Conservation (phyloP, 1,284 basidiomycete species). For the Microbotryomycetes sp. region DNA sequence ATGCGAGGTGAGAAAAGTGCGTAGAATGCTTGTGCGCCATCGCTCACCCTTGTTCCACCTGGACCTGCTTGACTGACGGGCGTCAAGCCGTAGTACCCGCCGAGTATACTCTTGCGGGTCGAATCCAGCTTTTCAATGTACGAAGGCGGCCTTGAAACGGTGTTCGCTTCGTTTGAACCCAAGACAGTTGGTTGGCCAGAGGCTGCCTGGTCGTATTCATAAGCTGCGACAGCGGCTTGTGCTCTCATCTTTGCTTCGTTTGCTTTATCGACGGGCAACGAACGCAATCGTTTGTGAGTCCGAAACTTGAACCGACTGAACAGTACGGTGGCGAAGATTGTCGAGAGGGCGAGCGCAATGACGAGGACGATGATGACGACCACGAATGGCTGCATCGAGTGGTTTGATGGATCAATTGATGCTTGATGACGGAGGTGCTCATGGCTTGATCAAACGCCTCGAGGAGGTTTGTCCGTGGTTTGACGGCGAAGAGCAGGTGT, state of each 20-base stretch:
- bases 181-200: too few species aligned
- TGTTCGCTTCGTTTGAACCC: neutral
- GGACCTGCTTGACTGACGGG: constrained; percentile 14
- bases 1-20: neutral
- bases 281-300: neutral
- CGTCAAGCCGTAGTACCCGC: constrained; percentile 4
- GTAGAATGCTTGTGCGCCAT: neutral
- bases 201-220: neutral
- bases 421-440: too few species aligned
- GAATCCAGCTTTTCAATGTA: neutral
- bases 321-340: constrained; percentile 15
- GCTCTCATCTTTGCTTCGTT: constrained; percentile 10
- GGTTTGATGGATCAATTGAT: too few species aligned
- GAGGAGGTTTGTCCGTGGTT: too few species aligned
- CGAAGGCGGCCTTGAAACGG: neutral
- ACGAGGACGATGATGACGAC: constrained; percentile 14
- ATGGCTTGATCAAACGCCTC: too few species aligned
- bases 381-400: neutral
- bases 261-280: neutral
- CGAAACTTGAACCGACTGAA: constrained; percentile 21
- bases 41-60: constrained; percentile 13
- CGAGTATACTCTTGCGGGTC: constrained; percentile 1
- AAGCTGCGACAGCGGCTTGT: neutral
- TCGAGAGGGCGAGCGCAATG: constrained; percentile 11
- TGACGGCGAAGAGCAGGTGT: too few species aligned